Evolutionary conservation across 2,329 filamentous ascomycete species (phyloP).

Genomic region (Paramyrothecium roridum): DNA sequence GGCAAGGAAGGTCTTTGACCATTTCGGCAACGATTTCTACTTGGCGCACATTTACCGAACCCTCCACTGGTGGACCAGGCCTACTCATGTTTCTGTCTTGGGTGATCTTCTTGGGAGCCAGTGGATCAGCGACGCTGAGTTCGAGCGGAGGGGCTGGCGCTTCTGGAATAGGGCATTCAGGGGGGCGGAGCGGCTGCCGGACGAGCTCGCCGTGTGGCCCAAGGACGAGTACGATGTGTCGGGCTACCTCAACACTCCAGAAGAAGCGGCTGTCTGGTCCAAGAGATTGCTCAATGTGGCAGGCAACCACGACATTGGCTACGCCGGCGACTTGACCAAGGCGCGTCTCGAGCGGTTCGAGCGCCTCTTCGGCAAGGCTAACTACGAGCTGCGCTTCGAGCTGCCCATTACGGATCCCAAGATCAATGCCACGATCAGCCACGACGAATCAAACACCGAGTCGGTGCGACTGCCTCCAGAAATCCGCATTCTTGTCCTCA

Average conservation of each 20-base stretch:
- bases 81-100: slow-evolving; percentile 84
- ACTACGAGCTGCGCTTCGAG: slow-evolving; percentile 82
- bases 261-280: slow-evolving; percentile 59
- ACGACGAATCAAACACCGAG: slow-evolving; percentile 38
- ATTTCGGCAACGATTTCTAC: slow-evolving; percentile 93
- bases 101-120: slow-evolving; percentile 93
- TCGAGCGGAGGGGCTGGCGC: slow-evolving; percentile 65
- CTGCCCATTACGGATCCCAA: slow-evolving; percentile 42
- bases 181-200: slow-evolving; percentile 61
- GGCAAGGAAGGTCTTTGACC: slow-evolving; percentile 76
- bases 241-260: slow-evolving; percentile 42
- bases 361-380: slow-evolving; percentile 76
- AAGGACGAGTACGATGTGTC: slow-evolving; percentile 45
- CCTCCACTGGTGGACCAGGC: slow-evolving; percentile 76
- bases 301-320: slow-evolving; percentile 96
- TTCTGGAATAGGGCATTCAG: slow-evolving; percentile 81
- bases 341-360: slow-evolving; percentile 79
- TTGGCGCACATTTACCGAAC: slow-evolving; percentile 88
- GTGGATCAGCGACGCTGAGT: slow-evolving; percentile 88
- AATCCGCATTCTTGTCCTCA: slow-evolving; percentile 80
- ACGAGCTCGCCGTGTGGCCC: slow-evolving; percentile 49
- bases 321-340: slow-evolving; percentile 84
- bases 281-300: slow-evolving; percentile 81
- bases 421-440: slow-evolving; percentile 36
- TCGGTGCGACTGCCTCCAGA: slow-evolving; percentile 57